Conservation (phyloP, 208 protist species). For the Trypanosoma brucei region DNA sequence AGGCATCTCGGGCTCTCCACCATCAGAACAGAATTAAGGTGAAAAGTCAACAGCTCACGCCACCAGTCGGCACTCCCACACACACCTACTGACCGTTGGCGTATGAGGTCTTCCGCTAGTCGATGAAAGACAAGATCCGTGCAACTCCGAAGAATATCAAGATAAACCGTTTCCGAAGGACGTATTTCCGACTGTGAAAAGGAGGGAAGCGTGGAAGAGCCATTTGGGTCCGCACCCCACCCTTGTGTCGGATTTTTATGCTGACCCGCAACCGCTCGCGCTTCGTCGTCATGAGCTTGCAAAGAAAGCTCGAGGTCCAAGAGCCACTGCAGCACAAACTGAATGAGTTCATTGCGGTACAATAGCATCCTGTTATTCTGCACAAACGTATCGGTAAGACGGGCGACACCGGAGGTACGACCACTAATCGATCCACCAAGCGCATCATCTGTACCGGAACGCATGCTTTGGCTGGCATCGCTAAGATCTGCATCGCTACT, state of each 20-base stretch:
- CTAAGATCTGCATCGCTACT: constrained; percentile 28
- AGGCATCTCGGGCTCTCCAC: constrained; percentile 54
- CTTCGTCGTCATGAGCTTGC: constrained; percentile 28
- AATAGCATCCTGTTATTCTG: constrained; percentile 72
- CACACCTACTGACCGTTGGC: constrained; percentile 50
- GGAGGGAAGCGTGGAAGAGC: neutral
- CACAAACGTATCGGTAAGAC: constrained; percentile 17
- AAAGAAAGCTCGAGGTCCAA: constrained; percentile 63
- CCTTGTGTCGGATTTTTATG: neutral
- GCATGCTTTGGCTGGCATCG: constrained; percentile 13
- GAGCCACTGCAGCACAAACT: constrained; percentile 53
- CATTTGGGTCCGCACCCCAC: neutral
- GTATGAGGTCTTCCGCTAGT: constrained; percentile 51
- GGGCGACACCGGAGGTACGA: neutral
- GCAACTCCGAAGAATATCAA: constrained; percentile 49
- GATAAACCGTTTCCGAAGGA: constrained; percentile 29
- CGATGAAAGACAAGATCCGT: constrained; percentile 48
- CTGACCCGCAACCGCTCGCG: constrained; percentile 1
- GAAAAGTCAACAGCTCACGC: constrained; percentile 54
- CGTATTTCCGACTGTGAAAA: neutral
- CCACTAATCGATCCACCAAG: too few species aligned
- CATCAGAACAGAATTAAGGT: constrained; percentile 38
- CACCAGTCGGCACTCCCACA: constrained; percentile 79
- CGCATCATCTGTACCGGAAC: neutral
- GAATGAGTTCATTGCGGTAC: constrained; percentile 61